Conservation (phyloP, 345 rosid species). For the Citrus inodora region DNA sequence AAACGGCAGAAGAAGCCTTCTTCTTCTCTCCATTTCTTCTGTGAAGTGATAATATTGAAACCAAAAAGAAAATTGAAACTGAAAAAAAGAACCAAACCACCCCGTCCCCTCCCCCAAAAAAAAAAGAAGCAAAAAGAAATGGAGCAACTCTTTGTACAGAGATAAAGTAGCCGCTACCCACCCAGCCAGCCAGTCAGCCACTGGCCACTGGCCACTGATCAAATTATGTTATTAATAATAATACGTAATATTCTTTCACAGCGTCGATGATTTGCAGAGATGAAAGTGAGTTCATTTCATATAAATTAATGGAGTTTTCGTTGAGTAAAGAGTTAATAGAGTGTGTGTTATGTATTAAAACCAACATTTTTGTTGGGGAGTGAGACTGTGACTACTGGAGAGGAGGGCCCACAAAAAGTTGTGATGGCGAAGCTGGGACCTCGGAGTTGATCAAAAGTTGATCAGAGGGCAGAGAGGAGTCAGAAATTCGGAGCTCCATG, state of each 20-base stretch:
- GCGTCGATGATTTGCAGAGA: background rate
- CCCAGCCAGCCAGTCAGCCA: background rate
- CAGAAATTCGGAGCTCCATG: background rate
- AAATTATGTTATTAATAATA: background rate
- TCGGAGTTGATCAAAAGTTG: background rate
- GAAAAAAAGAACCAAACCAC: no score
- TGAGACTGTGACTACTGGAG: background rate
- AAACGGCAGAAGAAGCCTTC: constrained; percentile 26
- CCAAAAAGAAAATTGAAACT: constrained; percentile 16
- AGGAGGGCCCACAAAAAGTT: background rate
- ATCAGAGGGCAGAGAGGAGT: background rate
- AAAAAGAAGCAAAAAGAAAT: background rate
- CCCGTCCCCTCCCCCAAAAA: no score
- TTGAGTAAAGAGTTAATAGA: no score
- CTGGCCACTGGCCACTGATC: background rate
- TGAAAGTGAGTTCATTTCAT: no score
- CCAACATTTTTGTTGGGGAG: no score
- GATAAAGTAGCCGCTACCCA: background rate
- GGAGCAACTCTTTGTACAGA: constrained; percentile 5
- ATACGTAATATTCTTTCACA: background rate
- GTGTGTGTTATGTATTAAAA: no score
- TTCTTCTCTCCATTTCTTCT: constrained; percentile 44
- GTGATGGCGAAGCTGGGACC: no score
- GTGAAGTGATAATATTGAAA: constrained; percentile 20
- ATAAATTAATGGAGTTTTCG: background rate